Percentiles rank a stretch among this genome's conserved stretches.
phyloP scores from a whole-genome alignment of 2,329 filamentous ascomycete genomes.

The Gaeumannomyces tritici region DNA sequence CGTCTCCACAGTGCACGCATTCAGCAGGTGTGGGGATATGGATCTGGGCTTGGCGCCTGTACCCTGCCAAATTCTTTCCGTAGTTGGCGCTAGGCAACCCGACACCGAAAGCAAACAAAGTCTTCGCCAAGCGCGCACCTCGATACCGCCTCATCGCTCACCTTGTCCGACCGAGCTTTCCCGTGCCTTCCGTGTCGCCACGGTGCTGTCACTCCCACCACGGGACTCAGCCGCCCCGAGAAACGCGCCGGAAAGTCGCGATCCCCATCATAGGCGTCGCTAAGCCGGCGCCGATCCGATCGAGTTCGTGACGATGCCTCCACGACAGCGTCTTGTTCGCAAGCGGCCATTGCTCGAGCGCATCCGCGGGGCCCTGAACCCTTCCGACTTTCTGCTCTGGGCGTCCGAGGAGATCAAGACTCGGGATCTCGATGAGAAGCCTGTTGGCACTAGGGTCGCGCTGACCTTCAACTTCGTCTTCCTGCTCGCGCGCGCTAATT shows the following conservation, averaged over 20 bases:
- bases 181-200: not conserved
- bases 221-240: not conserved
- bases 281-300: too few relatives aligned
- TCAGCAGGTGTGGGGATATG: not conserved
- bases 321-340: slow-evolving; percentile 68
- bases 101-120: not conserved
- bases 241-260: not conserved
- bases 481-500: slow-evolving; percentile 74
- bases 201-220: not conserved
- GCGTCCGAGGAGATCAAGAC: slow-evolving; percentile 88
- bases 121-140: not conserved
- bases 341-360: slow-evolving; percentile 71
- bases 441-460: slow-evolving; percentile 67
- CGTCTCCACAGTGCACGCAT: not conserved
- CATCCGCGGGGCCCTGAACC: slow-evolving; percentile 71
- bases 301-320: slow-evolving; percentile 1
- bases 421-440: slow-evolving; percentile 78
- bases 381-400: slow-evolving; percentile 84
- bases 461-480: slow-evolving; percentile 70
- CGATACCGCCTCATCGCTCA: not conserved
- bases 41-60: not conserved
- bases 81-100: not conserved
- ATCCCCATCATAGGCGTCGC: not conserved
- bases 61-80: not conserved
- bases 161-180: not conserved